Percentiles rank a stretch among this genome's conserved stretches.
Evolutionary conservation across 2,329 filamentous ascomycete genomes (phyloP).

Genomic region (Colletotrichum eremochloae): DNA sequence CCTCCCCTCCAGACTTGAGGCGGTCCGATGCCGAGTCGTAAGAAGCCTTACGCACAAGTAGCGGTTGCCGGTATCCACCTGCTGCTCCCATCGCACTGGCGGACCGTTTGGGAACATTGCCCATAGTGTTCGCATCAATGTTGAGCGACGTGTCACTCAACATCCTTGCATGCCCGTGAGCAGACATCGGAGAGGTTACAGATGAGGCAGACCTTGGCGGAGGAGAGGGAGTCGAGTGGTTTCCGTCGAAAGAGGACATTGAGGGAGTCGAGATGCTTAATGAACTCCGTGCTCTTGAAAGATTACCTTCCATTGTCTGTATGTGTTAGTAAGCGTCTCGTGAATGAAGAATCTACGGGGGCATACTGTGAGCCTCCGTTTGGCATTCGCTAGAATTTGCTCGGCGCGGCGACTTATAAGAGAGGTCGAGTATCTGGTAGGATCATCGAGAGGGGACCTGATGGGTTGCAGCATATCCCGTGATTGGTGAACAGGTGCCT

Average conservation of each 20-base stretch:
- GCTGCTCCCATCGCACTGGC: conserved; percentile 74
- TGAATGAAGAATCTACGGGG: background rate
- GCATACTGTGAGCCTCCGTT: conserved; percentile 86
- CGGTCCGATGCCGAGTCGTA: conserved; percentile 58
- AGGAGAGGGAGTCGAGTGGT: conserved; percentile 67
- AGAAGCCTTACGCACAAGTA: conserved; percentile 58
- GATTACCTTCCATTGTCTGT: conserved; percentile 93
- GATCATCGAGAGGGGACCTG: conserved; percentile 47
- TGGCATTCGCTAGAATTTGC: conserved; percentile 92
- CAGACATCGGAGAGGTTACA: conserved; percentile 45
- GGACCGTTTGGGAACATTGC: conserved; percentile 65
- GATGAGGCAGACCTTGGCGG: conserved; percentile 54
- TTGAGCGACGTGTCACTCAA: conserved; percentile 66
- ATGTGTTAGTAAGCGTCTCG: conserved; percentile 44
- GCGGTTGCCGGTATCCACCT: conserved; percentile 68
- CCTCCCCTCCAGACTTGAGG: conserved; percentile 54
- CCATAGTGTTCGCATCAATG: conserved; percentile 38
- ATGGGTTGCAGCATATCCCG: conserved; percentile 46
- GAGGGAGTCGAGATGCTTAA: conserved; percentile 61
- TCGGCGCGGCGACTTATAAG: conserved; percentile 87
- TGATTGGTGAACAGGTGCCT: conserved; percentile 53
- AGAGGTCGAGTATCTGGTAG: conserved; percentile 76
- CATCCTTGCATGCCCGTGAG: conserved; percentile 69
- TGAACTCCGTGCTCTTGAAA: conserved; percentile 81
- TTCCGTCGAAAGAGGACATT: conserved; percentile 56